A percentile compares a stretch with the other conserved stretches of the same genome.
These are phyloP conservation scores for Mucor ambiguus DNA, from an alignment of 371 early-diverging fungal genomes.

Conservation along the genomic window DNA sequence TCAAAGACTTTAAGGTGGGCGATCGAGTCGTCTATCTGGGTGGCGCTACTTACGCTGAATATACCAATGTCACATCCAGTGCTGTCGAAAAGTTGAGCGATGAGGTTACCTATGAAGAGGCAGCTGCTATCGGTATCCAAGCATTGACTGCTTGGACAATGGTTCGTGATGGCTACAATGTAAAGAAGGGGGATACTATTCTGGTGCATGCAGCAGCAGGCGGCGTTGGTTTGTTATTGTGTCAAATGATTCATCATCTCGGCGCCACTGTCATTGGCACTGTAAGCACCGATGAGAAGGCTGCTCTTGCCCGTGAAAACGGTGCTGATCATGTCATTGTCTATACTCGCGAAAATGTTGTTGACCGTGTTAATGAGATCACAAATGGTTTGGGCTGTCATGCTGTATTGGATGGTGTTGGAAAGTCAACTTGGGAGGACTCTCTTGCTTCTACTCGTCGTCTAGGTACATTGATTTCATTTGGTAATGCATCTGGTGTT, in stretches of 20 bases:
- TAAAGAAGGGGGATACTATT: constrained; percentile 75
- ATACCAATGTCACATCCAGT: constrained; percentile 50
- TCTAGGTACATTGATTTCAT: constrained; percentile 85
- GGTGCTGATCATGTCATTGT: constrained; percentile 83
- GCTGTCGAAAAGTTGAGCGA: constrained; percentile 59
- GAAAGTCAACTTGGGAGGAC: constrained; percentile 83
- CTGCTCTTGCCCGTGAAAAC: constrained; percentile 64
- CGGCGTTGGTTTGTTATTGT: constrained; percentile 81
- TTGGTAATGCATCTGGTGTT: constrained; percentile 91
- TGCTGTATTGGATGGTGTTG: constrained; percentile 92
- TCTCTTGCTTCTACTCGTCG: constrained; percentile 72
- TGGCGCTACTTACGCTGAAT: constrained; percentile 75
- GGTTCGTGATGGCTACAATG: constrained; percentile 70
- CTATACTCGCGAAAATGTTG: constrained; percentile 69
- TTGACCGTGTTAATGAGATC: constrained; percentile 73
- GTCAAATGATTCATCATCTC: constrained; percentile 70
- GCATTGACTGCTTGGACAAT: constrained; percentile 84
- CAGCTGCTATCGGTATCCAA: constrained; percentile 71
- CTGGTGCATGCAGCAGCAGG: constrained; percentile 93
- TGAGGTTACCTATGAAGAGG: constrained; percentile 61
- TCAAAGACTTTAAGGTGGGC: constrained; percentile 70
- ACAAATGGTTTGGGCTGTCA: constrained; percentile 81
- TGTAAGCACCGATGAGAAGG: constrained; percentile 83
- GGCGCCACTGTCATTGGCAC: constrained; percentile 94
- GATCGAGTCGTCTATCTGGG: constrained; percentile 81